Base-by-base conservation (phyloP, 441 rosid species). In the Biscutella auriculata region DNA sequence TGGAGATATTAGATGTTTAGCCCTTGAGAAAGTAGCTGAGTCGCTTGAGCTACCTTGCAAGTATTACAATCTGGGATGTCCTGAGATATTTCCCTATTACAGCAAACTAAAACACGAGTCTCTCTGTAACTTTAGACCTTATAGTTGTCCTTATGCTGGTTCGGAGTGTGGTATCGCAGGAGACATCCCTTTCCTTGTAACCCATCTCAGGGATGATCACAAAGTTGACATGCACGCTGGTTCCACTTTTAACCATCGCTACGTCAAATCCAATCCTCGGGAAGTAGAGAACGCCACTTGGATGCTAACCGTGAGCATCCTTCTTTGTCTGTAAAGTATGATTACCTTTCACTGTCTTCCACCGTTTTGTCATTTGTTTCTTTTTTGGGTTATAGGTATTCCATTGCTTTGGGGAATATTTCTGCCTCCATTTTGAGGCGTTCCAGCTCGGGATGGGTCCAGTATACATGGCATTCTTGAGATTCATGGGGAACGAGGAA, bases 391-490 rank as follows among this genome's bases (percentile, higher is more conserved):
- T 44, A 19, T 60, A 90, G 97, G 97, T 90, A 8, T 90, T 90
- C 59, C 82, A 87, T 65, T 90, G 97, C 68, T 90, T 82, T 63
- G 97, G 97, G 50, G 92, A 90, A 49, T 90, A 90, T 67, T 90
- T 90, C 57, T 89, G 97, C 70, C 95, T 89, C 53, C 95, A 89
- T 66, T 89, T 90, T 11, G 97, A 90, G 53, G 97, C 97, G 35
- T 87, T 87, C 72, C 97, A 90, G 81, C 88, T 90, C 0, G 95
- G 95, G 30, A 79, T 81, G 88, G 91, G 89, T 44, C 95, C 97
- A 0, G 97, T 90, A 4, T 90, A 87, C 72, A 90, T 90, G 95
- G 97, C 97, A 8, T 87, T 90, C 74, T 81, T 87, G 54, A 89
- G 97, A 25, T 90, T 90, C 71, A 87, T 90, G 96, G 97, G 97